Conservation (phyloP, 2,329 filamentous ascomycete species). For the Gnomoniopsis smithogilvyi region DNA sequence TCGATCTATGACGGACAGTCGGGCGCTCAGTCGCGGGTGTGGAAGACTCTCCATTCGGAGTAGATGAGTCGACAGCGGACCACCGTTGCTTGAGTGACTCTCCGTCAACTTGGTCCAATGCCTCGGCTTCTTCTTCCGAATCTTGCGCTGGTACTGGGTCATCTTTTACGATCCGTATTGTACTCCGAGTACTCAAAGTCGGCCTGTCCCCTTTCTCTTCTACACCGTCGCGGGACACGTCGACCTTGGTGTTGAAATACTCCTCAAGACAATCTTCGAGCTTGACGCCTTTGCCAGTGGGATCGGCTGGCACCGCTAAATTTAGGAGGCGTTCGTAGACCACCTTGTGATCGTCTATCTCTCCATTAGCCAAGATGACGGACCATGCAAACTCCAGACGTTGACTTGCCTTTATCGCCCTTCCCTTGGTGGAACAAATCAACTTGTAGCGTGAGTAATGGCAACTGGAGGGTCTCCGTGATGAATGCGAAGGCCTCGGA, state of each 20-base stretch:
- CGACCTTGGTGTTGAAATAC: conserved; percentile 92
- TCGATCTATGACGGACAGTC: conserved; percentile 46
- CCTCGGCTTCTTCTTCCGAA: conserved; percentile 8
- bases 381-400: neutral
- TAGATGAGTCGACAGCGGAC: conserved; percentile 26
- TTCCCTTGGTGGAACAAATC: conserved; percentile 88
- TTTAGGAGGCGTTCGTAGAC: conserved; percentile 89
- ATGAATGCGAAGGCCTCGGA: conserved; percentile 96
- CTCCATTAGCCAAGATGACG: neutral
- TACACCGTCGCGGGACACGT: conserved; percentile 72
- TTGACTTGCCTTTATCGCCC: conserved; percentile 46
- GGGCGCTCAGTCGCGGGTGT: conserved; percentile 26
- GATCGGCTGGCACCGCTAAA: conserved; percentile 78
- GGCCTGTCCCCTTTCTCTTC: conserved; percentile 41
- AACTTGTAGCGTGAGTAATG: conserved; percentile 85
- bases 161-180: conserved; percentile 31
- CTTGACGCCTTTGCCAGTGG: conserved; percentile 67
- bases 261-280: conserved; percentile 89
- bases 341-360: conserved; percentile 81
- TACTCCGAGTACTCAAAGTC: conserved; percentile 26
- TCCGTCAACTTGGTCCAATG: conserved; percentile 19
- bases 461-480: conserved; percentile 82
- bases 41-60: conserved; percentile 19
- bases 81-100: conserved; percentile 31
- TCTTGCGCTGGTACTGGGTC: neutral